These are phyloP conservation scores for Tritrichomonas musculus DNA, from an alignment of 208 protist species.

Conservation along the genomic window DNA sequence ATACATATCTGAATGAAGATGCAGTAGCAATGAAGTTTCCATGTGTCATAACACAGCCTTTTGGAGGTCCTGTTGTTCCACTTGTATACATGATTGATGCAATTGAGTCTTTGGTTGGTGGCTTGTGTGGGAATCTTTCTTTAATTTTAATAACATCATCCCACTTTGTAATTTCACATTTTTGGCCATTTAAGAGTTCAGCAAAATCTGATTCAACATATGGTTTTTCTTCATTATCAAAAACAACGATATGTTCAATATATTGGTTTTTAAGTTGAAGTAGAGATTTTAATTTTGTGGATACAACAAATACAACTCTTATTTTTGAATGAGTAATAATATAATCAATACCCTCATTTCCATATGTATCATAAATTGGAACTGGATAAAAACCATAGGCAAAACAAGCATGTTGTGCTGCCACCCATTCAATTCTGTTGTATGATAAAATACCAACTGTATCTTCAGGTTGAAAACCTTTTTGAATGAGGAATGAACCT, in stretches of 20 bases:
- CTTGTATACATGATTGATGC: background rate
- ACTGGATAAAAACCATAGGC: background rate
- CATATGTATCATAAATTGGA: conserved; percentile 1
- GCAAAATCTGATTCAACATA: too few species aligned
- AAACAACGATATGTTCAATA: background rate
- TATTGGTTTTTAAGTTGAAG: background rate
- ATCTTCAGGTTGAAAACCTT: conserved; percentile 13
- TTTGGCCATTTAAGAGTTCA: too few species aligned
- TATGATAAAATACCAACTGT: background rate
- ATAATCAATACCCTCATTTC: background rate
- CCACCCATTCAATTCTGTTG: background rate
- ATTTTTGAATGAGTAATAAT: background rate
- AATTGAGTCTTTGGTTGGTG: background rate
- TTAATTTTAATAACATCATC: background rate
- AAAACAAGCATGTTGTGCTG: conserved; percentile 5
- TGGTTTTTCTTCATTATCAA: background rate
- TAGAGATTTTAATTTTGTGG: background rate
- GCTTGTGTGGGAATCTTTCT: background rate
- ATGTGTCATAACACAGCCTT: conserved; percentile 35
- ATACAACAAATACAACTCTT: background rate
- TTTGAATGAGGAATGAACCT: too few species aligned
- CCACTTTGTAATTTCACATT: background rate
- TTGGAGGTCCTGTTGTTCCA: conserved; percentile 16
- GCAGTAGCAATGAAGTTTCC: conserved; percentile 22
- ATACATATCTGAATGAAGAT: background rate